Percentiles rank a stretch among this genome's conserved stretches.
phyloP scores from a whole-genome alignment of 1,139 yeast genomes.

The Cylindricascospora bacillispora region DNA sequence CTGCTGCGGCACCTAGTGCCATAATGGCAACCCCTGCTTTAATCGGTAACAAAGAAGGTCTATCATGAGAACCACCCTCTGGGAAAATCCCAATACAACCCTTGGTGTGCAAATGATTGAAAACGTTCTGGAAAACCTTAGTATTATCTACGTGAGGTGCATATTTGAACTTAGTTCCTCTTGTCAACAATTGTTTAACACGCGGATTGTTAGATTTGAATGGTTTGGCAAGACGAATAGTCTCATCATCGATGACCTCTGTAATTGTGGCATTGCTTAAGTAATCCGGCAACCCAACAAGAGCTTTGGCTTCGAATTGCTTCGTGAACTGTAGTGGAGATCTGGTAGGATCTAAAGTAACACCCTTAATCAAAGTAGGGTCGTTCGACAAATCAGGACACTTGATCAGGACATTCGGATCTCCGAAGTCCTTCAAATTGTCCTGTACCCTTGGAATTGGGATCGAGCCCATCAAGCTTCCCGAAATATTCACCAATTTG shows the following conservation, averaged over 20 bases:
- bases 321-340: slow-evolving; percentile 27
- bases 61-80: slow-evolving; percentile 63
- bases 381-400: slow-evolving; percentile 30
- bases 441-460: slow-evolving; percentile 72
- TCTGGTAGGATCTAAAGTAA: slow-evolving; percentile 5
- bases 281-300: slow-evolving; percentile 48
- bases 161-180: slow-evolving; percentile 41
- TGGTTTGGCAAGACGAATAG: slow-evolving; percentile 37
- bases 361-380: slow-evolving; percentile 22
- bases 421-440: slow-evolving; percentile 33
- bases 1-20: slow-evolving; percentile 65
- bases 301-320: slow-evolving; percentile 35
- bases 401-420: slow-evolving; percentile 33
- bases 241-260: slow-evolving; percentile 40
- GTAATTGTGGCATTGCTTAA: slow-evolving; percentile 47
- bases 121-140: slow-evolving; percentile 47
- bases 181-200: slow-evolving; percentile 29
- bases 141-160: slow-evolving; percentile 58
- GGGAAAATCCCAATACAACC: slow-evolving; percentile 61
- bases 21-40: slow-evolving; percentile 74
- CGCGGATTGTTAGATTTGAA: slow-evolving; percentile 27
- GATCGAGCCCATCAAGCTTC: slow-evolving; percentile 47
- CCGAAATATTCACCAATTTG: slow-evolving; percentile 41
- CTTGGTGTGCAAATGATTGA: slow-evolving; percentile 43
- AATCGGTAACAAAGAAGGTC: slow-evolving; percentile 58